Conservation (phyloP, 192 early-diverging fungal genomes). For the Pecoramyces ruminantium region DNA sequence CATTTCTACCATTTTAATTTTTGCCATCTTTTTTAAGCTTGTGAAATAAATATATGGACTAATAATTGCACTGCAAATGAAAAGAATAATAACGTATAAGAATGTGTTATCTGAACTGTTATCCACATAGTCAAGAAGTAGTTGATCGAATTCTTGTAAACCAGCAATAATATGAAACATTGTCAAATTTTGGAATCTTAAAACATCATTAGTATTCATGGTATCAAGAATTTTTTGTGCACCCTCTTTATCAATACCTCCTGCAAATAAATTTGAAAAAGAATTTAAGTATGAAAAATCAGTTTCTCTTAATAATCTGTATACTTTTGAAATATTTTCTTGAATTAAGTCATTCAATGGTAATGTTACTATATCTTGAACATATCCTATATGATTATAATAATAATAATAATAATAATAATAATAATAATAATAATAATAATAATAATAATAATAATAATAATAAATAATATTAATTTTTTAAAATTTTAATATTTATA, state of each 20-base stretch:
- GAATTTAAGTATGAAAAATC: neutral
- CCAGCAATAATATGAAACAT: neutral
- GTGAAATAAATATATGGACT: neutral
- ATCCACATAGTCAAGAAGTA: neutral
- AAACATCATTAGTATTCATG: neutral
- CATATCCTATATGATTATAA: neutral
- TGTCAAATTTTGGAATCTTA: neutral
- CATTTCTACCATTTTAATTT: neutral
- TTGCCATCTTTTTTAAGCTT: neutral
- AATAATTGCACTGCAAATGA: neutral
- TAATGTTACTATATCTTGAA: neutral
- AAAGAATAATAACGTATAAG: neutral
- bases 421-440: too few relatives aligned
- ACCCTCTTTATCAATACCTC: neutral
- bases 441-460: too few relatives aligned
- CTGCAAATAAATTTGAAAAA: neutral
- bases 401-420: neutral
- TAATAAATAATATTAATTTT: too few relatives aligned
- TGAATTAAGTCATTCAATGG: neutral
- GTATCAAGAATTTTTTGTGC: neutral
- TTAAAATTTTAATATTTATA: too few relatives aligned
- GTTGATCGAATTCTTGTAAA: neutral
- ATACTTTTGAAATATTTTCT: neutral
- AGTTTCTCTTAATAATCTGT: neutral
- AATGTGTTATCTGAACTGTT: neutral